Evolutionary conservation across 163 green algal species (phyloP).

Genomic region (Scenedesmus sp.): DNA sequence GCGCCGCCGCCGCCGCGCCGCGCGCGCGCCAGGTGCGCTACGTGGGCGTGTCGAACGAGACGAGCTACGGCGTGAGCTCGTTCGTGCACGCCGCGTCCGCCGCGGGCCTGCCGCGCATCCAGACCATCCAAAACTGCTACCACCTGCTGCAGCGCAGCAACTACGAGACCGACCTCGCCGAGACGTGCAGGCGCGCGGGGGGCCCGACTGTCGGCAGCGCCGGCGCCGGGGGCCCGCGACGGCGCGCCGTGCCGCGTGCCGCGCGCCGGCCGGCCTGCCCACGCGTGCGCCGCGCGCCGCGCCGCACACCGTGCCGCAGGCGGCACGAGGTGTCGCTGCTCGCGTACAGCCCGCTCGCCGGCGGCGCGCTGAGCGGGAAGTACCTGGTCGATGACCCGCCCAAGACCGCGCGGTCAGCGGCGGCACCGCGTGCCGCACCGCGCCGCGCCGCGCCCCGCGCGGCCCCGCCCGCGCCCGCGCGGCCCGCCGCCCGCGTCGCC

Average conservation of each 20-base stretch:
- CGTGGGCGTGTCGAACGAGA: constrained; percentile 87
- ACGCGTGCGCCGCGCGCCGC: not conserved
- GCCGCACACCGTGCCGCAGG: not conserved
- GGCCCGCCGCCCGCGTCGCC: too few relatives aligned
- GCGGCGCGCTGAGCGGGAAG: constrained; percentile 70
- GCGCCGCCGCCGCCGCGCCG: too few relatives aligned
- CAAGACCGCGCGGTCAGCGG: too few relatives aligned
- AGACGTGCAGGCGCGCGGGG: constrained; percentile 56
- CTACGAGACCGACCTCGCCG: constrained; percentile 80
- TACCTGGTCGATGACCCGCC: too few relatives aligned
- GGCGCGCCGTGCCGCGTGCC: not conserved
- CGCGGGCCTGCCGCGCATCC: constrained; percentile 56
- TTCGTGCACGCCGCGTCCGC: constrained; percentile 58
- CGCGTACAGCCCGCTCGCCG: constrained; percentile 76
- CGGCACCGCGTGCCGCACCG: too few relatives aligned
- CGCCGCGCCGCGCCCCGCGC: too few relatives aligned
- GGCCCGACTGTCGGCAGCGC: too few relatives aligned
- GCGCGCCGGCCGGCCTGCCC: not conserved
- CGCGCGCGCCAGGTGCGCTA: constrained; percentile 56
- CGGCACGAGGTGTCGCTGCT: constrained; percentile 73
- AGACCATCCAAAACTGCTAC: constrained; percentile 70
- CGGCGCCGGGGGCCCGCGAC: too few relatives aligned
- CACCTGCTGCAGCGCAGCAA: constrained; percentile 48
- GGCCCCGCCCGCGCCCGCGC: too few relatives aligned
- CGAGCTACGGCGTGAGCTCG: constrained; percentile 76